phyloP scores from a whole-genome alignment of 2,329 filamentous ascomycete species.

The Fusarium compactum region DNA sequence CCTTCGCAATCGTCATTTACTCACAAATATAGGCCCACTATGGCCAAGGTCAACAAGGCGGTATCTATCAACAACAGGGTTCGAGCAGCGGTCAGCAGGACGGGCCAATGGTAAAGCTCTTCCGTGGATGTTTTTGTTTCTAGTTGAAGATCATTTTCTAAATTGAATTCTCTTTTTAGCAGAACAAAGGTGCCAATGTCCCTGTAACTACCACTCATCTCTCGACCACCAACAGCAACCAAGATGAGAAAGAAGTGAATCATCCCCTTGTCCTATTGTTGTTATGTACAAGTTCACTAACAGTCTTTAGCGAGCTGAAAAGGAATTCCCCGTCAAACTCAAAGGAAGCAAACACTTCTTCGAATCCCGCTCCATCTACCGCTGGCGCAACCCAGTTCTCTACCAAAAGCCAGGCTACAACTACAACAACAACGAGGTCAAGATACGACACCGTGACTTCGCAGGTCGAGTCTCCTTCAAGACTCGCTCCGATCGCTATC shows the following conservation, averaged over 20 bases:
- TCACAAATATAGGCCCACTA: conserved; percentile 32
- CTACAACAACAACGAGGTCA: conserved; percentile 29
- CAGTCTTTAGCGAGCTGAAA: conserved; percentile 32
- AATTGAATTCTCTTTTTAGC: conserved; percentile 44
- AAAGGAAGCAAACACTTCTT: conserved; percentile 43
- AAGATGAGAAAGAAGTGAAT: conserved; percentile 38
- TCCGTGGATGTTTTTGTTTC: conserved; percentile 46
- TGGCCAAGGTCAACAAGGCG: conserved; percentile 40
- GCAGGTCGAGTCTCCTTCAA: conserved; percentile 41
- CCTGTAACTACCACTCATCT: conserved; percentile 32
- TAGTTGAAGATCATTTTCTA: conserved; percentile 29
- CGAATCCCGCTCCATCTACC: conserved; percentile 34
- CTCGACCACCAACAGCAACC: conserved; percentile 19
- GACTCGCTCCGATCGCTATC: conserved; percentile 43
- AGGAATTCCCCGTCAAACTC: conserved; percentile 45
- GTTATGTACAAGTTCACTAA: conserved; percentile 14
- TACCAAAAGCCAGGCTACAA: conserved; percentile 43
- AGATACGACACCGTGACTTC: conserved; percentile 42
- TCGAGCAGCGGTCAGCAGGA: conserved; percentile 40
- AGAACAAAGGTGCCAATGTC: conserved; percentile 34
- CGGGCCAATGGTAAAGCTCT: conserved; percentile 47
- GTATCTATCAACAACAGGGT: conserved; percentile 41
- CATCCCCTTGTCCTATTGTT: background rate
- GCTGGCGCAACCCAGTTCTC: conserved; percentile 42
- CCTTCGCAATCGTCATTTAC: background rate